phyloP scores from a whole-genome alignment of 2,329 filamentous ascomycete genomes.

The Botryotinia convoluta region DNA sequence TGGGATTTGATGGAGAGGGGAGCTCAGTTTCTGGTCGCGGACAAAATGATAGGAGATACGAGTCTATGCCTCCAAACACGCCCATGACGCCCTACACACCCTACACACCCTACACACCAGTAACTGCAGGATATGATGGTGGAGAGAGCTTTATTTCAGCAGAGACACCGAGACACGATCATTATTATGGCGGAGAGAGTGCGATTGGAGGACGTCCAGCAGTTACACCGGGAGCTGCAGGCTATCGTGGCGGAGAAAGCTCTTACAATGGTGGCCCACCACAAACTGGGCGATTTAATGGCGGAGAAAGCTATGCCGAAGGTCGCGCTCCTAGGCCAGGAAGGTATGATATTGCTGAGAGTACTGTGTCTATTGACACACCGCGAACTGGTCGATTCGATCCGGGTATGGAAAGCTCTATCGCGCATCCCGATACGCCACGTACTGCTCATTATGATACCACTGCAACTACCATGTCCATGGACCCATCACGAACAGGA shows the following conservation, averaged over 20 bases:
- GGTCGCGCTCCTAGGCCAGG: conserved; percentile 4
- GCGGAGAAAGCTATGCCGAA: conserved; percentile 7
- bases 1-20: conserved; percentile 4
- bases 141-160: conserved; percentile 15
- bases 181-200: conserved; percentile 1
- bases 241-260: conserved; percentile 8
- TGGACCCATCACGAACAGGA: conserved; percentile 15
- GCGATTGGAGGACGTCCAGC: conserved; percentile 1
- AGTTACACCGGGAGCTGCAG: conserved; percentile 5
- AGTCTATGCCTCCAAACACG: conserved; percentile 19
- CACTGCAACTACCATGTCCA: conserved; percentile 24
- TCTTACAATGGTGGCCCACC: conserved; percentile 7
- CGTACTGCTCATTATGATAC: conserved; percentile 33
- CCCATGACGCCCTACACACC: conserved; percentile 18
- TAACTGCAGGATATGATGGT: conserved; percentile 15
- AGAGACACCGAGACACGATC: conserved; percentile 6
- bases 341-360: conserved; percentile 17
- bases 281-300: conserved; percentile 1
- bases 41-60: not conserved
- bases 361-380: conserved; percentile 7
- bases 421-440: conserved; percentile 14
- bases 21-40: not conserved
- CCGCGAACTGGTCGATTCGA: conserved; percentile 17
- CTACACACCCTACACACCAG: conserved; percentile 11
- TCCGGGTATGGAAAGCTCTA: conserved; percentile 16